Conservation (phyloP, 2,329 filamentous ascomycete species). For the Arthrobotrys sphaeroides region DNA sequence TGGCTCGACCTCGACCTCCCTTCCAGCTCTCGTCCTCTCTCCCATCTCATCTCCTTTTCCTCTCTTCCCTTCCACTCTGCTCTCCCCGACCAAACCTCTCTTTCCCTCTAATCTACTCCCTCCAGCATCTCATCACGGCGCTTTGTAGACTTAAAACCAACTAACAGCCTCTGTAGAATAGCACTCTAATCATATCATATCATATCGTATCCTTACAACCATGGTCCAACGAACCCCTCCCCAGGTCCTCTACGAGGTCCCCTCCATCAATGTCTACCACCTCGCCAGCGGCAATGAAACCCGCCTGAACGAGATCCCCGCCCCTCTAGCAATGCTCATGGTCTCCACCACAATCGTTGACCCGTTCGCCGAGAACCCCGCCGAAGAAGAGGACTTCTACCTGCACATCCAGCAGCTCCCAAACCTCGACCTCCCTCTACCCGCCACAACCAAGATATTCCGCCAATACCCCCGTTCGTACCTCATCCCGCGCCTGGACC, state of each 20-base stretch:
- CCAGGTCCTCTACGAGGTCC: slow-evolving; percentile 75
- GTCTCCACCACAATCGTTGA: slow-evolving; percentile 81
- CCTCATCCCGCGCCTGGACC: slow-evolving; percentile 92
- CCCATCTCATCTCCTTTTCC: background rate
- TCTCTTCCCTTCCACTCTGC: background rate
- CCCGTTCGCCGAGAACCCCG: slow-evolving; percentile 65
- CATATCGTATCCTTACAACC: background rate
- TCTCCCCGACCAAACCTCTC: background rate
- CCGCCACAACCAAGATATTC: slow-evolving; percentile 96
- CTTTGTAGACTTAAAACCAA: background rate
- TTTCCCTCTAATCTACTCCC: background rate
- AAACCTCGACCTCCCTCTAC: slow-evolving; percentile 90
- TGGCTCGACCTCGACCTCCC: background rate
- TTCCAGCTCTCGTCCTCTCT: background rate
- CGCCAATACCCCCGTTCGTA: slow-evolving; percentile 93
- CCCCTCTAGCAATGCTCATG: slow-evolving; percentile 91
- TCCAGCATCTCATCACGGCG: background rate
- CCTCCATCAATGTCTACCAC: slow-evolving; percentile 89
- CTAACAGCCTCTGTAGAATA: background rate
- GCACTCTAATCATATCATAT: background rate
- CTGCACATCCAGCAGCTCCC: slow-evolving; percentile 93
- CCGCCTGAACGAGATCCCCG: slow-evolving; percentile 81
- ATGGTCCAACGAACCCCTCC: slow-evolving; percentile 52
- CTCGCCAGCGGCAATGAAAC: slow-evolving; percentile 87
- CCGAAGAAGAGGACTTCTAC: slow-evolving; percentile 88